Conservation (phyloP, 441 rosid species). For the Croton setiger region DNA sequence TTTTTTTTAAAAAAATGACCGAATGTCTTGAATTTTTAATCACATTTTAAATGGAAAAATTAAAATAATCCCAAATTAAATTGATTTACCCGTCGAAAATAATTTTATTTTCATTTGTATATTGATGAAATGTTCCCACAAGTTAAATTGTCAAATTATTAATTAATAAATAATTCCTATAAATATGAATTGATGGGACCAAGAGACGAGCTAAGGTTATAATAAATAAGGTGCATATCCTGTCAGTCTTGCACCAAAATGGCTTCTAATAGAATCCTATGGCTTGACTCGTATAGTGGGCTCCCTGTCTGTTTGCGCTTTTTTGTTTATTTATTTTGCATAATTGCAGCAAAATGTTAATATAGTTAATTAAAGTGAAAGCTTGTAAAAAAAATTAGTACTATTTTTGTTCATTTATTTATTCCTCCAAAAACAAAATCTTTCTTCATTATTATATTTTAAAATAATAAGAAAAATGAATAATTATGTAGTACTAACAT, state of each 20-base stretch:
- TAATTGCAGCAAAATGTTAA: neutral
- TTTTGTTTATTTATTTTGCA: neutral
- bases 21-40: too few species aligned
- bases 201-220: neutral
- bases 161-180: neutral
- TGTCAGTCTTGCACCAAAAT: neutral
- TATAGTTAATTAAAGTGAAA: neutral
- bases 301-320: neutral
- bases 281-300: neutral
- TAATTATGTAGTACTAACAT: too few species aligned
- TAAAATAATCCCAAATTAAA: too few species aligned
- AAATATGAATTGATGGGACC: neutral
- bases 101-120: too few species aligned
- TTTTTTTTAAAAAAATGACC: too few species aligned
- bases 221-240: constrained; percentile 7
- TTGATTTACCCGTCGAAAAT: too few species aligned
- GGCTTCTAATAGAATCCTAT: neutral
- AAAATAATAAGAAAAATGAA: too few species aligned
- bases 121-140: neutral
- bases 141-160: neutral
- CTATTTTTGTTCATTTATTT: too few species aligned
- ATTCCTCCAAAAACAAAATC: too few species aligned
- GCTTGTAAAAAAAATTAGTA: neutral
- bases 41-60: too few species aligned
- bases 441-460: too few species aligned